Evolutionary conservation across 768 basidiomycete species (phyloP), one percentile per base, ranked within the genome.

Genomic region (Suillus clintonianus): DNA sequence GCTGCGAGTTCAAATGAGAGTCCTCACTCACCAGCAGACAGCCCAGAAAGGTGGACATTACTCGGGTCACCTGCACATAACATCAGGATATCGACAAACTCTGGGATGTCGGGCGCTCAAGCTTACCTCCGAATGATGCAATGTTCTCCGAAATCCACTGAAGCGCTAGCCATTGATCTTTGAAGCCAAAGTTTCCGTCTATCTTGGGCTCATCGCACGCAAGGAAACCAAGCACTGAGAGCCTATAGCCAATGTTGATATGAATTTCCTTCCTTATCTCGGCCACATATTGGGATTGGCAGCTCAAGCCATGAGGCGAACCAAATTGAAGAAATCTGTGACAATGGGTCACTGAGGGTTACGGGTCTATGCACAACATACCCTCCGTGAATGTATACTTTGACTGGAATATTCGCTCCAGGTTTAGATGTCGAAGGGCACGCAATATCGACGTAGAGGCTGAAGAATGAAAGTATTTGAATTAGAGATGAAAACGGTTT

Each of bases 151-250:
- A 83, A 30, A 92, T 78, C 90, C 91, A 92, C 67, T 84, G 77
- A n/a, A 92, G 70, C 1, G 87, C 91, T 22, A 90, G 69, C 91
- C 91, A 92, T 68, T 90, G 90, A 69, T 93, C 91, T 74, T 92
- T 92, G 79, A 93, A 93, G 1, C 91, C 91, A 71, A 88, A 93
- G 69, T 93, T 94, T 3, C 92, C 91, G 17, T 79, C 78, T 53
- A 93, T 71, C 47, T 76, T 70, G 14, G 89, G 89, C 63, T 83
- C 73, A 51, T 89, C 87, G 66, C 82, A 83, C 0, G 89, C 90
- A 24, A 94, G 77, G 69, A 91, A 94, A 0, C 91, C 91, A 68
- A 92, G 89, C 1, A 83, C 90, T 0, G 89, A 90, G 15, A 93
- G 78, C 24, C 91, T 85, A 71, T 92, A 91, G 41, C 89, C 91